phyloP scores from a whole-genome alignment of 2,329 filamentous ascomycete genomes.

The Dactylonectria estremocensis region DNA sequence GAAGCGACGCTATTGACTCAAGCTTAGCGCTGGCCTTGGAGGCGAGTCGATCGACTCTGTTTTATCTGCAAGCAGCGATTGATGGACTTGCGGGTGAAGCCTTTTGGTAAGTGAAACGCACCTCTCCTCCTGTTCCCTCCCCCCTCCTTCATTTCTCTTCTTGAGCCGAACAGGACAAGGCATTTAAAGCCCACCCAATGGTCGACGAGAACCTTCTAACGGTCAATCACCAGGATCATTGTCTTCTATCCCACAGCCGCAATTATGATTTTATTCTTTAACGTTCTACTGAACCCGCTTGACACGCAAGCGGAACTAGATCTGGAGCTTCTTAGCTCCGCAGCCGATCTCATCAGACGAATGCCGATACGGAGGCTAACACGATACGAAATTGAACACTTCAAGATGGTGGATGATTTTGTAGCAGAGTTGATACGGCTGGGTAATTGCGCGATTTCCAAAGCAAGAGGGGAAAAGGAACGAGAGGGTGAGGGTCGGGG shows the following conservation, averaged over 20 bases:
- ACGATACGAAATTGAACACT: slow-evolving; percentile 56
- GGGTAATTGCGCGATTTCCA: no score
- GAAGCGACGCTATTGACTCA: no score
- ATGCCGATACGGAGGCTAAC: slow-evolving; percentile 50
- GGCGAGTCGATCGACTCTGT: slow-evolving; percentile 65
- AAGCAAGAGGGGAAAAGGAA: slow-evolving; percentile 11
- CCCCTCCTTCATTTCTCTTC: background rate
- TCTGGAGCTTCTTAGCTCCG: slow-evolving; percentile 59
- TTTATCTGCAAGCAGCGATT: slow-evolving; percentile 61
- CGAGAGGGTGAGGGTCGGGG: background rate
- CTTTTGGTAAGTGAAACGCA: slow-evolving; percentile 66
- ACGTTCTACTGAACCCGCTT: slow-evolving; percentile 63
- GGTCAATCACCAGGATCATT: slow-evolving; percentile 58
- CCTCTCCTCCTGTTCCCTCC: slow-evolving; percentile 1
- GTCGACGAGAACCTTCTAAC: background rate
- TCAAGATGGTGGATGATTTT: slow-evolving; percentile 59
- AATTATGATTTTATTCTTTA: slow-evolving; percentile 67
- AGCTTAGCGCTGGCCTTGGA: no score
- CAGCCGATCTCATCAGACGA: slow-evolving; percentile 60
- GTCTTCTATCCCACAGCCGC: slow-evolving; percentile 70
- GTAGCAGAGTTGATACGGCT: slow-evolving; percentile 60
- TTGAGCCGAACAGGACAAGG: background rate
- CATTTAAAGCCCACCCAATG: background rate
- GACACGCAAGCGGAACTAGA: slow-evolving; percentile 60
- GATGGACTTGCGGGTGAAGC: slow-evolving; percentile 60